phyloP scores from a whole-genome alignment of 192 early-diverging fungal genomes.

The Gryganskiella cystojenkinii region DNA sequence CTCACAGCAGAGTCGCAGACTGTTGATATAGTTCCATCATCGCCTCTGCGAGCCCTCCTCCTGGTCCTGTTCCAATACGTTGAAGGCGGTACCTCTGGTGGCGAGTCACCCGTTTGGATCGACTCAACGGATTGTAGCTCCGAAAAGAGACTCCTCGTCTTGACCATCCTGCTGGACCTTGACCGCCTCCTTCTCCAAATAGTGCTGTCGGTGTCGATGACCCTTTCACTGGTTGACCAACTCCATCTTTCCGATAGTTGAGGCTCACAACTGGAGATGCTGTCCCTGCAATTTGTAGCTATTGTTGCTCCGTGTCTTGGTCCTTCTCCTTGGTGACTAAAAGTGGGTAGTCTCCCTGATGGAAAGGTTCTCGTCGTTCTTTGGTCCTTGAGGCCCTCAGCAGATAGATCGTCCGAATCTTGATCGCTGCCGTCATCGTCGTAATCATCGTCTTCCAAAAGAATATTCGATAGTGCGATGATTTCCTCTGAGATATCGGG shows the following conservation, averaged over 20 bases:
- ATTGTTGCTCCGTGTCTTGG: no score
- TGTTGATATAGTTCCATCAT: no score
- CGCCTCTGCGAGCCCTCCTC: conserved; percentile 2
- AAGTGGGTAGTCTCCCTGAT: no score
- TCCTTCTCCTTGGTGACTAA: no score
- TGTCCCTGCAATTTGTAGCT: no score
- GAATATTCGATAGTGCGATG: background rate
- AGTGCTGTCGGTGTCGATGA: background rate
- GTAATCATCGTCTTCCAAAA: background rate
- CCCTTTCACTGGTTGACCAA: background rate
- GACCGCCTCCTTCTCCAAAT: background rate
- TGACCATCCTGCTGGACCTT: background rate
- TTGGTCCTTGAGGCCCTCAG: no score
- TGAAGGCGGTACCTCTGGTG: background rate
- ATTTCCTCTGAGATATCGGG: conserved; percentile 3
- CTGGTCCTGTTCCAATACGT: background rate
- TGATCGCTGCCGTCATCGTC: no score
- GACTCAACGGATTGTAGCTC: conserved; percentile 20
- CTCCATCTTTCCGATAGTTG: no score
- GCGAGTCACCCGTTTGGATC: background rate
- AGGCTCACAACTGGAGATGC: no score
- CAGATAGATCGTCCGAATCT: no score
- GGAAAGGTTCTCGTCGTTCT: no score
- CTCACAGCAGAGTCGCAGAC: no score
- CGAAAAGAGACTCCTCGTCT: conserved; percentile 30